Percentiles rank a stretch among this genome's conserved stretches.
These are phyloP conservation scores for Claviceps sp. DNA, from an alignment of 2,329 filamentous ascomycete species.

Conservation along the genomic window DNA sequence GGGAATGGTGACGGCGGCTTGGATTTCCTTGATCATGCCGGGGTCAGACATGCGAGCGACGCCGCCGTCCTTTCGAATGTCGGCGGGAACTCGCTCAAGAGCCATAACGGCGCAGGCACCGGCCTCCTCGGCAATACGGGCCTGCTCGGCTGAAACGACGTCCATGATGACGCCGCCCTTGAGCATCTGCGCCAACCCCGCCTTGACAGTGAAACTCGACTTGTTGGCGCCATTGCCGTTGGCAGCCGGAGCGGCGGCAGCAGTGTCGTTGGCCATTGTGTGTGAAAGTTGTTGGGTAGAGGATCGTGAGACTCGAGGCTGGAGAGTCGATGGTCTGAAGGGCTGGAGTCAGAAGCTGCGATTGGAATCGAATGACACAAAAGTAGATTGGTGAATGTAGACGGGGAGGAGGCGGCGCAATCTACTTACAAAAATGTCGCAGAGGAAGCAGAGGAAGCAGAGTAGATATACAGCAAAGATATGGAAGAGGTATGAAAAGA, in stretches of 20 bases:
- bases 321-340: too few species aligned
- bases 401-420: too few species aligned
- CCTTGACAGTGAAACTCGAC: slow-evolving; percentile 74
- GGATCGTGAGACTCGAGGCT: not conserved
- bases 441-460: too few species aligned
- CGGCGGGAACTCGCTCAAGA: slow-evolving; percentile 89
- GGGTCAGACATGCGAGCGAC: slow-evolving; percentile 97
- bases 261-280: slow-evolving; percentile 23
- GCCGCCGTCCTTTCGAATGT: slow-evolving; percentile 84
- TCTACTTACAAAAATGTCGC: too few species aligned
- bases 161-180: slow-evolving; percentile 99
- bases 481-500: too few species aligned
- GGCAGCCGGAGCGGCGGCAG: slow-evolving; percentile 14
- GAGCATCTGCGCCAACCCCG: slow-evolving; percentile 91
- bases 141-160: slow-evolving; percentile 85
- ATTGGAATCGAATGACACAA: too few species aligned
- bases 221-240: slow-evolving; percentile 24
- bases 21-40: slow-evolving; percentile 87
- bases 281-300: not conserved
- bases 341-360: too few species aligned
- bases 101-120: slow-evolving; percentile 97
- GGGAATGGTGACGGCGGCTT: slow-evolving; percentile 86
- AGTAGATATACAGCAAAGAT: too few species aligned
- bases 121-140: slow-evolving; percentile 93
- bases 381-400: too few species aligned